Evolutionary conservation across 2,329 filamentous ascomycete species (phyloP), one percentile per base, ranked within the genome.

Genomic region (Paraphoma chrysanthemicola): DNA sequence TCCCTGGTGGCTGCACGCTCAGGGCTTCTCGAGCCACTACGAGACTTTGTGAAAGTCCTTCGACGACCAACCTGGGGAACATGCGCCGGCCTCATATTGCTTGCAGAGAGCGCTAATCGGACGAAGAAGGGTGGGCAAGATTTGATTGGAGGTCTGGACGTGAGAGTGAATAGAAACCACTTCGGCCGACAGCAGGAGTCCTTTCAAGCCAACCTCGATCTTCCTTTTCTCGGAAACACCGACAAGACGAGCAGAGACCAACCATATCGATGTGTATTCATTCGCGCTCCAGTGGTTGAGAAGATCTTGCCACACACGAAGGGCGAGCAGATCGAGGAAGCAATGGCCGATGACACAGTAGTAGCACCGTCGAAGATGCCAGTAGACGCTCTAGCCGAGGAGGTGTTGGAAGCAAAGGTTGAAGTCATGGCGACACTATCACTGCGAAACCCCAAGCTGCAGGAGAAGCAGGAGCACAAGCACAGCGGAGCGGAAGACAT

Each of bases 151-250:
- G 95, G 95, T 2, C 83, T 99, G 38, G 89, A 93, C 70, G 93
- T 99, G 36, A 85, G 92, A 44, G 93, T 98, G 31, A 93, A 96
- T 72, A 86, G 95, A 45, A 99, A 98, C 72, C 92, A 97, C 76
- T 99, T 97, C 72, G 95, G 95, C 3, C 86, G 94, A 52, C 95
- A 99, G 78, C 89, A 90, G 12, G 92, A 98, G 78, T 96, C 91
- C 72, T 98, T 98, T 76, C 88, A 95, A 69, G 88, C 90, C 0
- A 84, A 87, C 45, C 77, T 97, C 31, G 78, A 89, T 12, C 80
- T 97, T 23, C 87, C 89, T 0, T 96, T 96, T 68, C 79, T 96
- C 1, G 63, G 62, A 8, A 53, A 54, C 44, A 57, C 70, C 5
- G 69, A 64, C 12, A 72, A 66, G 12, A 67, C 68, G 4, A 63